Percentiles rank a stretch among this genome's conserved stretches.
These are phyloP conservation scores for Kodamaea laetipori DNA, from an alignment of 805 yeast genomes.

Conservation along the genomic window DNA sequence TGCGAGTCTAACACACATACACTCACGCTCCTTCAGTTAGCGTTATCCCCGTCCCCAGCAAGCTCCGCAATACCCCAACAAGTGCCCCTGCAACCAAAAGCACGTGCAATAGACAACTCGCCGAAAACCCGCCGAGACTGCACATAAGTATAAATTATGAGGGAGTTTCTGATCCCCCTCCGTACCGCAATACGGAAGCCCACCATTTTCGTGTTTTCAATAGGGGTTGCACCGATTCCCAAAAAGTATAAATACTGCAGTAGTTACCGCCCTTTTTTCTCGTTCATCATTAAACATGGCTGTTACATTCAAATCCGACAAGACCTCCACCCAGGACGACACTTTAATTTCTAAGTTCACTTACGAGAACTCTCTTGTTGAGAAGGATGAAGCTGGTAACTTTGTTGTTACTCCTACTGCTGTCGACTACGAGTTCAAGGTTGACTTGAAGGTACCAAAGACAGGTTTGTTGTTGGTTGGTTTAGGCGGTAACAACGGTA, in stretches of 20 bases:
- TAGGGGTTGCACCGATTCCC: background rate
- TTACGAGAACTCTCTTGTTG: slow-evolving; percentile 76
- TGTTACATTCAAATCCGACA: slow-evolving; percentile 58
- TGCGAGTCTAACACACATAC: too few species aligned
- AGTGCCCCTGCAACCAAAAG: background rate
- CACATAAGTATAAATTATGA: background rate
- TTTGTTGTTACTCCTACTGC: slow-evolving; percentile 69
- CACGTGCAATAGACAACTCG: background rate
- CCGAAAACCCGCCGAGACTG: background rate
- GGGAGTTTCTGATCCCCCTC: slow-evolving; percentile 9
- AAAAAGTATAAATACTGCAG: slow-evolving; percentile 18
- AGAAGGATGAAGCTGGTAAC: slow-evolving; percentile 53
- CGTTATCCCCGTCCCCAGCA: too few species aligned
- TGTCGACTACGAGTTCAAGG: slow-evolving; percentile 80
- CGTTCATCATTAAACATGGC: slow-evolving; percentile 22
- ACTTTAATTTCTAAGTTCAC: slow-evolving; percentile 63
- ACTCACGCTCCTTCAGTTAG: too few species aligned
- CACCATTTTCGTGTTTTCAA: too few species aligned
- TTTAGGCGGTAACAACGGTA: slow-evolving; percentile 95
- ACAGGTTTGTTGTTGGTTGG: slow-evolving; percentile 91
- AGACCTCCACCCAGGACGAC: slow-evolving; percentile 50
- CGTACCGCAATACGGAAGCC: background rate
- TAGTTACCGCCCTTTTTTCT: slow-evolving; percentile 5
- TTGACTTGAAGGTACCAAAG: slow-evolving; percentile 78
- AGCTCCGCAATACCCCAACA: too few species aligned